These are phyloP conservation scores for Cytospora chrysosperma DNA, from an alignment of 2,329 filamentous ascomycete genomes.

Conservation along the genomic window DNA sequence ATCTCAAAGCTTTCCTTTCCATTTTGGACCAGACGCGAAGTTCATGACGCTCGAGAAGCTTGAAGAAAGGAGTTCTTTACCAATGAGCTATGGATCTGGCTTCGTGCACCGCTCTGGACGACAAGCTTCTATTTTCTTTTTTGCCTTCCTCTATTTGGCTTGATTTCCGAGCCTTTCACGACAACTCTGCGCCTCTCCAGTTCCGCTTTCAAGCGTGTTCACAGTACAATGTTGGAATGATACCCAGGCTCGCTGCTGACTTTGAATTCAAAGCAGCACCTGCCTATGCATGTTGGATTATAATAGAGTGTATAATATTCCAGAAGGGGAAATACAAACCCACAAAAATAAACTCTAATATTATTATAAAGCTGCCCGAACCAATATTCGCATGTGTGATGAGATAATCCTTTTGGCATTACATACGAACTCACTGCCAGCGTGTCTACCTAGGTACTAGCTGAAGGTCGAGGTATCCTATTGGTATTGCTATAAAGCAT, in stretches of 20 bases:
- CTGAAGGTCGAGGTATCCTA: too few species aligned
- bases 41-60: background rate
- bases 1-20: background rate
- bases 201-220: background rate
- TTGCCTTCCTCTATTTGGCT: too few species aligned
- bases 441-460: too few species aligned
- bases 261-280: background rate
- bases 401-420: too few species aligned
- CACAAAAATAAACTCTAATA: background rate
- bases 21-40: background rate
- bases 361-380: background rate
- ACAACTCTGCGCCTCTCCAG: background rate
- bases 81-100: background rate
- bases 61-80: background rate
- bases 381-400: background rate
- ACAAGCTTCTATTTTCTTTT: background rate
- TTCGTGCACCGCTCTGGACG: background rate
- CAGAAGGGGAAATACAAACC: background rate
- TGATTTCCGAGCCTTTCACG: background rate
- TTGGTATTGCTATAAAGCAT: too few species aligned
- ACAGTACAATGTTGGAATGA: background rate
- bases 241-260: background rate
- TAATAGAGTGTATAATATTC: background rate
- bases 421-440: too few species aligned
- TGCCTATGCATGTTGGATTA: background rate